Percentiles rank a stretch among this genome's conserved stretches.
Conservation (phyloP, 208 protist species). For the Acanthamoeba sp. region DNA sequence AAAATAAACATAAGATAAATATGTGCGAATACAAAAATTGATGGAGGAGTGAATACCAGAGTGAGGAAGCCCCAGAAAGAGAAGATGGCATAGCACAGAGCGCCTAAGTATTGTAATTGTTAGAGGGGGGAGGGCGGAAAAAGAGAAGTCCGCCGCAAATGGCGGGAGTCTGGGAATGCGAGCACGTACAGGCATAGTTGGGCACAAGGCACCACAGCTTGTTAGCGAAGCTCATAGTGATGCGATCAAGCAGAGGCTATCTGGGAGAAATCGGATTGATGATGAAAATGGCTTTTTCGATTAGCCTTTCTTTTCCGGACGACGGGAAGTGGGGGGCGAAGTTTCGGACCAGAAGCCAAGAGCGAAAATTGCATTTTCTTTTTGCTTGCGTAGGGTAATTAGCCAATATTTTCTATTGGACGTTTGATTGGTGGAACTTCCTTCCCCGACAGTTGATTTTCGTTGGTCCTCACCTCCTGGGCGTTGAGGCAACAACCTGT, state of each 20-base stretch:
- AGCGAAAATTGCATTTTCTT: neutral
- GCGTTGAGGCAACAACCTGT: neutral
- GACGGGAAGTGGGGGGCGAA: conserved; percentile 4
- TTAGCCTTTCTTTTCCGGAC: neutral
- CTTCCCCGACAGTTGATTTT: neutral
- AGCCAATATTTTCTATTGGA: neutral
- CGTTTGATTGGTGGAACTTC: neutral
- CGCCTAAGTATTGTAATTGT: neutral
- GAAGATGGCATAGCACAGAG: conserved; percentile 69
- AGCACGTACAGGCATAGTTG: conserved; percentile 51
- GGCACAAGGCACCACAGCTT: conserved; percentile 47
- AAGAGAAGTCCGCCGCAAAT: too few species aligned
- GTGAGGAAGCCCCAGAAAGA: conserved; percentile 64
- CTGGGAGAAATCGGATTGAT: neutral
- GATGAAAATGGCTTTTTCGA: neutral
- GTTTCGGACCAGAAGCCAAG: neutral
- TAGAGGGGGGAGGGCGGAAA: neutral
- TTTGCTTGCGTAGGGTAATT: neutral
- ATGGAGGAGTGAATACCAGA: neutral
- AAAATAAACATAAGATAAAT: neutral
- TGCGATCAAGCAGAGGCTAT: neutral
- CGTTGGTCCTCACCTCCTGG: neutral
- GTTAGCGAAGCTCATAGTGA: neutral
- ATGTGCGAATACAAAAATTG: neutral
- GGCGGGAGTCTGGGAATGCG: neutral